Evolutionary conservation across 345 rosid genomes (phyloP), one percentile per base, ranked within the genome.

Genomic region (Conringia planisiliqua): DNA sequence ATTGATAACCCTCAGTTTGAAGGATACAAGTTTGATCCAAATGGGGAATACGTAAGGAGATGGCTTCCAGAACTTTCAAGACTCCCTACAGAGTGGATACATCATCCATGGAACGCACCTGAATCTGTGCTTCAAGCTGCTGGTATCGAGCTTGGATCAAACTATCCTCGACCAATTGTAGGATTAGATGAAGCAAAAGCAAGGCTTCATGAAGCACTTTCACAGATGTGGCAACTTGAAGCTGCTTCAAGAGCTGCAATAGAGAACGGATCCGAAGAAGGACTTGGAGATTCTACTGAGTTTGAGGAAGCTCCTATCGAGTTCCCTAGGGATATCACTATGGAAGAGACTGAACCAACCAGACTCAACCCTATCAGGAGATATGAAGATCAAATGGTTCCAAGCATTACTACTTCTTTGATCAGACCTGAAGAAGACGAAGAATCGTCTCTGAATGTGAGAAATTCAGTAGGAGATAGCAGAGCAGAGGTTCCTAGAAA

Each of bases 61-160:
- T 95, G 99, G 99, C 99, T 91, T 68, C 99, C 99, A 5, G 99
- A 95, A 64, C 93, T 95, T 63, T 85, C 97, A 5, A 89, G 99
- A 68, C 90, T 95, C 51, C 97, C 99, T 14, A 91, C 99, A 36
- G 99, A 95, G 70, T 95, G 99, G 99, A 91, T 95, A 67, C 99
- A 95, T 82, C 99, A 95, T 73, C 99, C 99, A 0, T 91, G 99
- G 99, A 87, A 90, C 68, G 91, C 99, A 46, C 97, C 99, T 67
- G 96, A 90, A 64, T 83, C 87, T 11, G 92, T 95, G 7, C 97
- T 91, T 66, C 92, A 89, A 78, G 97, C 99, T 68, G 99, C 97
- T 62, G 99, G 99, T 66, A 87, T 95, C 29, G 99, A 95, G 82
- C 93, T 91, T 2, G 99, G 97, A 54, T 95, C 97, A 63, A 95